phyloP scores from a whole-genome alignment of 176 grass and related monocot species.

The Poa pratensis region DNA sequence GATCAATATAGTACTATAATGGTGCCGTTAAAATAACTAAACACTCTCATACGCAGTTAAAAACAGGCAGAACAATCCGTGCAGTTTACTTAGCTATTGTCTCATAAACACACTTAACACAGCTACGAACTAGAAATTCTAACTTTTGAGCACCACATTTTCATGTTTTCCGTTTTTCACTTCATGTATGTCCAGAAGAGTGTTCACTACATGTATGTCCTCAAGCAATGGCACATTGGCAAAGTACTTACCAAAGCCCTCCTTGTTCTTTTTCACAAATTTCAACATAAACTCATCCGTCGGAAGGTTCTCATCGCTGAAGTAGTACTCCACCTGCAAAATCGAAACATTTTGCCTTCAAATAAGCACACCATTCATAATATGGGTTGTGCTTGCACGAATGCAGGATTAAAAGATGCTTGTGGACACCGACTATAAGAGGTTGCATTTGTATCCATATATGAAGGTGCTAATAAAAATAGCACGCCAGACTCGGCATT shows the following conservation, averaged over 20 bases:
- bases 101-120: neutral
- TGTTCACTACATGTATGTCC: constrained; percentile 1
- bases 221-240: constrained; percentile 32
- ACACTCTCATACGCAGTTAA: neutral
- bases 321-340: constrained; percentile 94
- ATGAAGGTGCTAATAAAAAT: neutral
- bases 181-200: constrained; percentile 14
- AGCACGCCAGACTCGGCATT: constrained; percentile 2
- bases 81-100: neutral
- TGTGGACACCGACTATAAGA: constrained; percentile 26
- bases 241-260: constrained; percentile 71
- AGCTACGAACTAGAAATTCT: neutral
- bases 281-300: constrained; percentile 76
- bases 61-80: neutral
- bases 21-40: neutral
- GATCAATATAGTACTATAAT: neutral
- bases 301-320: constrained; percentile 91
- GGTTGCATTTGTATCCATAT: neutral
- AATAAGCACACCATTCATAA: neutral
- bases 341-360: neutral
- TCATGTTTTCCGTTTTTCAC: neutral
- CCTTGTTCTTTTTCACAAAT: constrained; percentile 73
- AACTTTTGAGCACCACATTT: neutral
- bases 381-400: neutral
- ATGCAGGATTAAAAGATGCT: constrained; percentile 9